Conservation (phyloP, 352 stramenopile genomes). For the Achlya hypogyna region DNA sequence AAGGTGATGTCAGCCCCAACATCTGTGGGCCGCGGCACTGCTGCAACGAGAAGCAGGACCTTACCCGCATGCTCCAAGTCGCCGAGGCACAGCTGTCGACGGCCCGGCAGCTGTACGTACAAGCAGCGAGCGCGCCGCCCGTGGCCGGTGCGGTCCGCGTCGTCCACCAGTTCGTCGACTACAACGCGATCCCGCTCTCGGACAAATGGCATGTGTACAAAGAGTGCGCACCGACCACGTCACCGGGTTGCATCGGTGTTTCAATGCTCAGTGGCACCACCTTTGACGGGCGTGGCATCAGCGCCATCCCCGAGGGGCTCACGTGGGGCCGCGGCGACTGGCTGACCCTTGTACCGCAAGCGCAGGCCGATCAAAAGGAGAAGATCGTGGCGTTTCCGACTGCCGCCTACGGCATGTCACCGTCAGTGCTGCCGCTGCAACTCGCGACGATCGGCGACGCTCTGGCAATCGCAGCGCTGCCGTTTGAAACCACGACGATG, state of each 20-base stretch:
- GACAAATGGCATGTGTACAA: constrained; percentile 60
- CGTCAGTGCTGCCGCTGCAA: constrained; percentile 60
- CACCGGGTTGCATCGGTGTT: constrained; percentile 67
- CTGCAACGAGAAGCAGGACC: constrained; percentile 63
- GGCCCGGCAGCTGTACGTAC: constrained; percentile 44
- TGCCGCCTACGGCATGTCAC: constrained; percentile 60
- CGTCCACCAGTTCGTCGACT: constrained; percentile 75
- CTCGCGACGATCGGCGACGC: constrained; percentile 46
- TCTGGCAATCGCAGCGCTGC: constrained; percentile 56
- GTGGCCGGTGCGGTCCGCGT: constrained; percentile 38
- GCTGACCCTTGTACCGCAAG: constrained; percentile 59
- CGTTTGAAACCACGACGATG: constrained; percentile 83
- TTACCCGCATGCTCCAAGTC: constrained; percentile 72
- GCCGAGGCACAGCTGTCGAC: constrained; percentile 62
- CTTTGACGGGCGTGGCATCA: constrained; percentile 65
- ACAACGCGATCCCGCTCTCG: constrained; percentile 45
- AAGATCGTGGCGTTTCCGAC: constrained; percentile 76
- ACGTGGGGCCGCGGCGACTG: constrained; percentile 50
- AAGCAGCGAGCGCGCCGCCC: constrained; percentile 29
- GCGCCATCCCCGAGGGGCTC: constrained; percentile 50
- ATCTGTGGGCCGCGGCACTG: constrained; percentile 66
- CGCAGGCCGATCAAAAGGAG: constrained; percentile 64
- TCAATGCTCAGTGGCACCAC: constrained; percentile 76
- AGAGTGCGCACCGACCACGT: constrained; percentile 56
- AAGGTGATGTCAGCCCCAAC: constrained; percentile 90